A percentile compares a stretch with the other conserved stretches of the same genome.
phyloP scores from a whole-genome alignment of 768 basidiomycete genomes.

The Auricularia cornea region DNA sequence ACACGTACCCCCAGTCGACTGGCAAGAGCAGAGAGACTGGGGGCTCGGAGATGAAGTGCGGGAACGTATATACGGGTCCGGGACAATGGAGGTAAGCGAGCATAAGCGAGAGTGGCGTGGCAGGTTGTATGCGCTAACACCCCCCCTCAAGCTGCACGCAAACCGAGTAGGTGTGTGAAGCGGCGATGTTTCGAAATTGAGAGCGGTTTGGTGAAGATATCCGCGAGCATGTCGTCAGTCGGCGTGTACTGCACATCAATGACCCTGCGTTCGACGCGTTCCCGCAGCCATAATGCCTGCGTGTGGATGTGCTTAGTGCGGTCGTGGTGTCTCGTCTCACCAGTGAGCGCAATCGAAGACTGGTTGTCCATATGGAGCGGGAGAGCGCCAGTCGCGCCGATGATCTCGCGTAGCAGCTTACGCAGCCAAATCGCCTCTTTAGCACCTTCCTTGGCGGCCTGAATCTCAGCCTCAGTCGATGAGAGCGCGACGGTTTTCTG shows the following conservation, averaged over 20 bases:
- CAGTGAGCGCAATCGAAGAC: constrained; percentile 9
- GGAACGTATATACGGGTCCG: too few species aligned
- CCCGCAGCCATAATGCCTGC: constrained; percentile 8
- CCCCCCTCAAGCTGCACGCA: too few species aligned
- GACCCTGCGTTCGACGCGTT: constrained; percentile 9
- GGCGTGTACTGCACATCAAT: constrained; percentile 10
- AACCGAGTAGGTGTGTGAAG: too few species aligned
- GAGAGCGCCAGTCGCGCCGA: background rate
- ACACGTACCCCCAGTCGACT: too few species aligned
- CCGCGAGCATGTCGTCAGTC: constrained; percentile 10
- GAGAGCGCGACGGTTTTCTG: constrained; percentile 14
- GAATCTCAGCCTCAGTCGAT: constrained; percentile 11
- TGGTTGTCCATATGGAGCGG: constrained; percentile 15
- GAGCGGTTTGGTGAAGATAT: constrained; percentile 12
- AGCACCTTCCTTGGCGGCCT: background rate
- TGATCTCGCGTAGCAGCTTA: constrained; percentile 4
- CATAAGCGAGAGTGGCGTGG: too few species aligned
- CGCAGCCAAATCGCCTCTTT: constrained; percentile 5
- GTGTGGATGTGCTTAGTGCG: constrained; percentile 13
- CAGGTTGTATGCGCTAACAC: too few species aligned
- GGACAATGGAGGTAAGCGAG: too few species aligned
- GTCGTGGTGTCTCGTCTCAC: constrained; percentile 21
- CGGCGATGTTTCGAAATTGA: background rate
- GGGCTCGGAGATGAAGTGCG: too few species aligned
- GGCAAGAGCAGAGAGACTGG: too few species aligned